Base-by-base conservation (phyloP, 2,329 filamentous ascomycete genomes). In the Fusarium sp. region DNA sequence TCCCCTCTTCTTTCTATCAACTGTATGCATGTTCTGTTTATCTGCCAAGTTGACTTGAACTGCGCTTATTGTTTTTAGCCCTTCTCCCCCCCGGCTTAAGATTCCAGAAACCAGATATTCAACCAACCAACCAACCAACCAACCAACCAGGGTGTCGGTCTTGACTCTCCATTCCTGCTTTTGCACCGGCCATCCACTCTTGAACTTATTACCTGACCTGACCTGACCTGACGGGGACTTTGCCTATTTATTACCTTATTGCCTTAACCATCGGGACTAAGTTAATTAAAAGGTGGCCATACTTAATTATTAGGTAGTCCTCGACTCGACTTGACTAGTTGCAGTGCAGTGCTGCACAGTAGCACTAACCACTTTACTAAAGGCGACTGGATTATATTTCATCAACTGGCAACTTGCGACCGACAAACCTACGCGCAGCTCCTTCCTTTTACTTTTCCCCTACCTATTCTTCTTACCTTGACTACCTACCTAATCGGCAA, bases 71-170 rank as follows among this genome's bases (percentile, higher is more conserved):
- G 61, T 56, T 60, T 73, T 71, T 71, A 73, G 70, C 66, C 72
- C 68, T 29, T 73, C 45, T 73, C 45, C 12, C 40, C 58, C 57
- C 71, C 52, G 66, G 58, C 61, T 71, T 53, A 69, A 74, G 73
- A 74, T 75, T 75, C 73, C 73, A 73, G 70, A 75, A 65, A 71
- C 60, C 68, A 71, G 65, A 75, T 75, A 52, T 61, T 75, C 64
- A 67, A 64, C 73, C 73, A 75, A 75, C 73, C 64, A 20, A 20
- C 73, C 73, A 75, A 75, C 73, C 64, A 20, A 20, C 20, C 20
- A 67, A 61, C 73, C 73, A 75, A 75, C 73, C 73, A 75, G 73
- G 68, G 57, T 73, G 42, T 70, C 51, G 48, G 47, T 65, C 70
- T 61, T 63, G 53, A 56, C 54, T 70, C 57, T 70, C 61, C 72